Base-by-base conservation (phyloP, 129 eudicot genomes). In the Ambrosia artemisiifolia region DNA sequence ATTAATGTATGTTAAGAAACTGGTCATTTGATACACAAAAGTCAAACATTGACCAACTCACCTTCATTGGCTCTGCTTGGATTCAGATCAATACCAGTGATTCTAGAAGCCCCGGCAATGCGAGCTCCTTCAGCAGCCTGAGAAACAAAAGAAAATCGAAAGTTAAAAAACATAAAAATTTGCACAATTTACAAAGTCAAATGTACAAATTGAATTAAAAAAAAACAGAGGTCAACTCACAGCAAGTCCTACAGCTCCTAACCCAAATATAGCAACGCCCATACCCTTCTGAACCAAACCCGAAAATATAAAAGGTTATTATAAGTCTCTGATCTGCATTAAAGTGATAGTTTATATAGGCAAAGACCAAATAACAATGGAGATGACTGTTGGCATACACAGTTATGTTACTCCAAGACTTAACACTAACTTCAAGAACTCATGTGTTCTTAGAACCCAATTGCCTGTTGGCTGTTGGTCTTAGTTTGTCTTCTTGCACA, bases 81-180 rank as follows among this genome's bases (percentile, higher is more conserved):
- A 62, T 79, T 84, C 62, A 87, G 72, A 77, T 87, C 88, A 53
- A 87, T 64, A 34, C 92, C 88, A 69, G 84, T 87, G 69, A 87
- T 82, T 78, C 87, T 73, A 1, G 89, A 74, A 36, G 92, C 89
- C 56, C 92, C 92, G 63, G 92, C 85, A 65, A 87, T 80, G 8
- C 89, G 80, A 70, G 92, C 89, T 34, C 92, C 89, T 74, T 87
- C 89, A 11, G 81, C 78, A 60, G 89, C 92, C 92, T 87, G 72
- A 67, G 16, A 73, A 54, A 6, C 28, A 28, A 14, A 17, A 36
- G 20, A 17, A 67, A 47, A 36, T 46, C 47, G n/a, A 20, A 70
- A 62, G 35, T 17, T 28, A 13, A 3, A 17, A 63, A 14, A 24
- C 20, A 47, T n/a, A 0, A 32, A 17, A 28, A 30, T 28, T 14